Percentiles rank a stretch among this genome's conserved stretches.
These are phyloP conservation scores for Pulveroboletus sp. DNA, from an alignment of 768 basidiomycete genomes.

Conservation along the genomic window DNA sequence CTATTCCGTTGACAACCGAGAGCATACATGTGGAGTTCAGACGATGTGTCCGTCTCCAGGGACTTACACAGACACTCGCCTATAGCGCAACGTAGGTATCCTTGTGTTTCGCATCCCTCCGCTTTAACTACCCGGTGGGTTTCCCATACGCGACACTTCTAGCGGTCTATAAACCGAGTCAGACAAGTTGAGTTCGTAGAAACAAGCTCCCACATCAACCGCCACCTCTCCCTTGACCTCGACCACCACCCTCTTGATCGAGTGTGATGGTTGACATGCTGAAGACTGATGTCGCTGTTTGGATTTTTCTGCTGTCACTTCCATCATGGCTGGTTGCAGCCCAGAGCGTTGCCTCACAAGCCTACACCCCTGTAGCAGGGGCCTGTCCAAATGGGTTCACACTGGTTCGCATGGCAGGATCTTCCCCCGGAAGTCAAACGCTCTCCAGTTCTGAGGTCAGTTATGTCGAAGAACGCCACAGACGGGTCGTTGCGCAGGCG, in stretches of 20 bases:
- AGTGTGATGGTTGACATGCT: background rate
- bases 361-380: constrained; percentile 20
- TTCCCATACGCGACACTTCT: background rate
- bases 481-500: constrained; percentile 34
- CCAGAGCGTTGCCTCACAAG: constrained; percentile 23
- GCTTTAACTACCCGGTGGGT: background rate
- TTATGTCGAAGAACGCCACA: constrained; percentile 34
- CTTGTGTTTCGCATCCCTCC: background rate
- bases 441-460: constrained; percentile 33
- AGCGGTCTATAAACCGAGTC: background rate
- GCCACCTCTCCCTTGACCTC: too few relatives aligned
- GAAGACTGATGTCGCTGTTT: background rate
- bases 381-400: constrained; percentile 21
- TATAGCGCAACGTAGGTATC: background rate
- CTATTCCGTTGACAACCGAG: too few relatives aligned
- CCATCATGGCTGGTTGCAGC: constrained; percentile 10
- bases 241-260: background rate
- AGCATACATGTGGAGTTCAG: too few relatives aligned
- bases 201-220: too few relatives aligned
- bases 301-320: constrained; percentile 11
- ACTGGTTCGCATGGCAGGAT: constrained; percentile 29
- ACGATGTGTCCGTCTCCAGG: too few relatives aligned
- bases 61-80: background rate
- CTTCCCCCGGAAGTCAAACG: constrained; percentile 22
- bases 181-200: too few relatives aligned